A percentile compares a stretch with the other conserved stretches of the same genome.
Conservation (phyloP, 768 basidiomycete genomes). For the Stropharia rugosoannulata region DNA sequence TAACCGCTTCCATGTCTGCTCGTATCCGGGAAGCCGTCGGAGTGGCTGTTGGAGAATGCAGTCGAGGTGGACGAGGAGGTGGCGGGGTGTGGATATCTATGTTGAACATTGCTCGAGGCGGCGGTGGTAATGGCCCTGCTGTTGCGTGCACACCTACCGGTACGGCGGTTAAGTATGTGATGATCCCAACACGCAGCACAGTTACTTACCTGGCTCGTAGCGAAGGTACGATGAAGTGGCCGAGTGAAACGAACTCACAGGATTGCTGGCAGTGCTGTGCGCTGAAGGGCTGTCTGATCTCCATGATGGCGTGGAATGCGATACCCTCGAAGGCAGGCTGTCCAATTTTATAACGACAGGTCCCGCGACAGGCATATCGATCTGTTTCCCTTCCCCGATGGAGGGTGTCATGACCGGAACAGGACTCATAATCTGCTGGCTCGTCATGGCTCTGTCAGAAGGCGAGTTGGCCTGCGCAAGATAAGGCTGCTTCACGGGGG, state of each 20-base stretch:
- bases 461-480: conserved; percentile 14
- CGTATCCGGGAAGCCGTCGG: conserved; percentile 32
- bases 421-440: conserved; percentile 20
- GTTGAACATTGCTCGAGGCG: conserved; percentile 56
- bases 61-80: conserved; percentile 63
- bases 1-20: conserved; percentile 55
- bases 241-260: conserved; percentile 21
- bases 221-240: conserved; percentile 41
- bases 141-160: conserved; percentile 56
- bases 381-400: conserved; percentile 62
- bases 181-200: background rate
- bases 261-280: conserved; percentile 16
- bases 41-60: conserved; percentile 47
- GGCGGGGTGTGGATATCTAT: conserved; percentile 43
- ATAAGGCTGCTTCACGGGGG: conserved; percentile 13
- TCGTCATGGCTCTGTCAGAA: conserved; percentile 15
- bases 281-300: conserved; percentile 20
- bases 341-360: conserved; percentile 57
- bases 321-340: conserved; percentile 14
- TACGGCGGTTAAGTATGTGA: conserved; percentile 2
- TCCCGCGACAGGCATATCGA: conserved; percentile 58
- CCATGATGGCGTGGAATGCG: conserved; percentile 15
- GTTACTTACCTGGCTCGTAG: conserved; percentile 58
- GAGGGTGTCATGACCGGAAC: conserved; percentile 52
- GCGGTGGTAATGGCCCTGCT: conserved; percentile 72